Percentiles rank a stretch among this genome's conserved stretches.
Conservation (phyloP, 495 filamentous ascomycete genomes). For the Halenospora varia region DNA sequence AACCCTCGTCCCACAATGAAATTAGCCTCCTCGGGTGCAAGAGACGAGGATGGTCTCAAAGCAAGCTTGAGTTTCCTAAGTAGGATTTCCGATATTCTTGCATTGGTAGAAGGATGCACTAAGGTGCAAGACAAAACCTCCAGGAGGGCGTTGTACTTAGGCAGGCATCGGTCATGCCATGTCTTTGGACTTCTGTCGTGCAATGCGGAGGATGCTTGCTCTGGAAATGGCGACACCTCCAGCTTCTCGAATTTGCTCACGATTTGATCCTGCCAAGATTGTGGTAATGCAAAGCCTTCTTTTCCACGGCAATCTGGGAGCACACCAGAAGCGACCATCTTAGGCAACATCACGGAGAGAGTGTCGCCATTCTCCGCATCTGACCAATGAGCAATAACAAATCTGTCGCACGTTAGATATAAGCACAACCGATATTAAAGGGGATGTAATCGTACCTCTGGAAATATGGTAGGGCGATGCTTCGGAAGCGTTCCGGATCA, state of each 20-base stretch:
- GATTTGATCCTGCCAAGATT: conserved; percentile 67
- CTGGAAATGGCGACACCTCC: conserved; percentile 51
- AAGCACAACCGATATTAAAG: not conserved
- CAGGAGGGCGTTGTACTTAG: conserved; percentile 51
- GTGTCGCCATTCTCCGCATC: conserved; percentile 57
- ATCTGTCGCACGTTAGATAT: conserved; percentile 38
- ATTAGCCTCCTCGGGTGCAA: conserved; percentile 51
- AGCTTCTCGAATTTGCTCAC: conserved; percentile 56
- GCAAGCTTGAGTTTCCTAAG: conserved; percentile 54
- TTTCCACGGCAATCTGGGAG: conserved; percentile 39
- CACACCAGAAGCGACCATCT: conserved; percentile 54
- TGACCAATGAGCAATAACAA: conserved; percentile 68
- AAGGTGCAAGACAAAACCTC: conserved; percentile 41
- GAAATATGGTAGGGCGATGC: conserved; percentile 73
- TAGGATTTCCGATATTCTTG: conserved; percentile 49
- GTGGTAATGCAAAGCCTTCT: conserved; percentile 56
- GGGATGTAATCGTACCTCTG: conserved; percentile 51
- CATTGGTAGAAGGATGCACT: conserved; percentile 50
- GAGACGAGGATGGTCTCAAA: conserved; percentile 47
- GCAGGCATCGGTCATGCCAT: conserved; percentile 52
- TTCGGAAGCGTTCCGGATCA: conserved; percentile 69
- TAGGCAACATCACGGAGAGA: conserved; percentile 65
- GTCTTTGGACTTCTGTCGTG: conserved; percentile 33
- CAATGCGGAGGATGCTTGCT: conserved; percentile 34
- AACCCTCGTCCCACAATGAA: conserved; percentile 55